Base-by-base conservation (phyloP, 805 yeast genomes). In the Nakazawaea populi region DNA sequence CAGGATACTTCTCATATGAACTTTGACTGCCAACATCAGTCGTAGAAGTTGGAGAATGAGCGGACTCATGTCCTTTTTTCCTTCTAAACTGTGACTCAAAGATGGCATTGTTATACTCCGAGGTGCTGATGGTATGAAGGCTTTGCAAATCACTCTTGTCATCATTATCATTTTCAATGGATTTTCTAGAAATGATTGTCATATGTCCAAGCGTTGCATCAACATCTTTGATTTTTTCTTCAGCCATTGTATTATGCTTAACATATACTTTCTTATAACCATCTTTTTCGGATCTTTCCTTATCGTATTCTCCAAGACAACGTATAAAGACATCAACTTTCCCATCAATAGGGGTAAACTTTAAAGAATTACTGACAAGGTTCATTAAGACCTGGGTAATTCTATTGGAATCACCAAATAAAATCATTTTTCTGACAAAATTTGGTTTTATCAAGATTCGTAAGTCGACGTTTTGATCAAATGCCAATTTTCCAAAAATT, bases 371-470 rank as follows among this genome's bases (percentile, higher is more conserved):
- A 14, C 95, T 85, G 8, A 92, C 94, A 50, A 94, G 72, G 60
- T 94, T 94, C 91, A 92, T 90, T 6, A 92, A 83, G 46, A 94
- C 85, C 65, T 92, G 99, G 51, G 89, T 80, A 41, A 94, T 87
- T 62, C 98, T 74, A 65, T 89, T 90, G 7, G 94, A 82, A 66
- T 92, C 99, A 2, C 97, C 98, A 67, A 75, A 81, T 6, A 92
- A 68, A 2, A 89, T 77, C 74, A 87, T 77, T 55, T 78, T 78
- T 52, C 86, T 73, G 47, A 79, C 67, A 11, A 69, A 66, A 55
- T 79, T 78, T 5, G 96, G 96, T 37, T 70, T 74, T 12, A 90
- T 63, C 0, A 73, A 65, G n/a, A 89, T 78, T 3, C 78, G 70
- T 45, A 90, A 72, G 54, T 78, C 76, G 11, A 90, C 95, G 51